These are phyloP conservation scores for Aspergillus bertholletiae DNA, from an alignment of 495 filamentous ascomycete species.

Conservation along the genomic window DNA sequence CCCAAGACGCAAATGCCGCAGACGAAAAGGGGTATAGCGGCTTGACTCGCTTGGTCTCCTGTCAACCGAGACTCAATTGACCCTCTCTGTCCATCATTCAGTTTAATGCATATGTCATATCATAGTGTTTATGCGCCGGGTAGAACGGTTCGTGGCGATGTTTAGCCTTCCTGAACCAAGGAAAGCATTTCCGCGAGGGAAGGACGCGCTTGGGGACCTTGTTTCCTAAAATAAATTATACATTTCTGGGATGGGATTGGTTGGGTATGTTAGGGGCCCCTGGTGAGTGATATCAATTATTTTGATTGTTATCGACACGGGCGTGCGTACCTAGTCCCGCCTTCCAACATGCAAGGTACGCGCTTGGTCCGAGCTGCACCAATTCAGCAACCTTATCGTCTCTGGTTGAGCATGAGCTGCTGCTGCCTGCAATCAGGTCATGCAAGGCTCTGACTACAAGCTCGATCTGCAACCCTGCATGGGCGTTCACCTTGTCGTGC, in stretches of 20 bases:
- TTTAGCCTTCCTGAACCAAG: not conserved
- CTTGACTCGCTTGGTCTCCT: not conserved
- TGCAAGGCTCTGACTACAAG: not conserved
- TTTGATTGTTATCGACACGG: constrained; percentile 17
- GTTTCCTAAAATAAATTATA: not conserved
- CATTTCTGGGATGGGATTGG: not conserved
- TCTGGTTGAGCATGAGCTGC: not conserved
- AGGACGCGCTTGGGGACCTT: not conserved
- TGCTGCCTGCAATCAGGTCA: not conserved
- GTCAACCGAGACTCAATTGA: too few relatives aligned
- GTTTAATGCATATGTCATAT: not conserved
- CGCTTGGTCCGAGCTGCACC: constrained; percentile 23
- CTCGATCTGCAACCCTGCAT: constrained; percentile 3
- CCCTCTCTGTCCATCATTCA: not conserved
- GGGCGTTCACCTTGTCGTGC: not conserved
- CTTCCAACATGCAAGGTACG: constrained; percentile 32
- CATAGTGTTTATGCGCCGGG: not conserved
- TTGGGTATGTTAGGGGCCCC: not conserved
- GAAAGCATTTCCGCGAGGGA: not conserved
- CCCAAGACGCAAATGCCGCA: too few relatives aligned
- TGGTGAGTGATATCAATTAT: not conserved
- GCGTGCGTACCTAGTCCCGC: constrained; percentile 9
- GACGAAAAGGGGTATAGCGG: not conserved
- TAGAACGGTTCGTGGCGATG: not conserved
- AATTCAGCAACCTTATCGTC: constrained; percentile 32